A percentile compares a stretch with the other conserved stretches of the same genome.
Evolutionary conservation across 331 rosid genomes (phyloP).

Genomic region (Spiraea crenata): DNA sequence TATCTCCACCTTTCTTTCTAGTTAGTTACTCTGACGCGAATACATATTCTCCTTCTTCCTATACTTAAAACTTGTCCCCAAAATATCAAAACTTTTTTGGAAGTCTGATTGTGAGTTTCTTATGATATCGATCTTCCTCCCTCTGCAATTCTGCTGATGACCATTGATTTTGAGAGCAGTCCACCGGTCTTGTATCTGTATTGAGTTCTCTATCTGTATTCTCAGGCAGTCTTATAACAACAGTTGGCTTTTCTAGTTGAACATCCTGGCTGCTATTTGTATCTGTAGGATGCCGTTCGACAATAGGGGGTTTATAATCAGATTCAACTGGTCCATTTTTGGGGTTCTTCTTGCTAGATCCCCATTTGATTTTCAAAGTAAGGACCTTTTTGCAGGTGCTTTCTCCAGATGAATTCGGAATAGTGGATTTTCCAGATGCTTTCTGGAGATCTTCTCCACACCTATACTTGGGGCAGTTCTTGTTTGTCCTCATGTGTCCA

Average conservation of each 20-base stretch:
- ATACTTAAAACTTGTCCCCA: no score
- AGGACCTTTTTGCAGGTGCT: slow-evolving; percentile 29
- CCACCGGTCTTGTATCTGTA: no score
- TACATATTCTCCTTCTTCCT: no score
- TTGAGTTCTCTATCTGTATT: no score
- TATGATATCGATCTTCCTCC: slow-evolving; percentile 49
- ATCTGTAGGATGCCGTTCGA: no score
- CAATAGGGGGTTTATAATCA: slow-evolving; percentile 9
- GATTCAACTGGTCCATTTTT: slow-evolving; percentile 44
- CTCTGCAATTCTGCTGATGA: slow-evolving; percentile 47
- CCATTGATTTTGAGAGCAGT: slow-evolving; percentile 29
- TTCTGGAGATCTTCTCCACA: slow-evolving; percentile 70
- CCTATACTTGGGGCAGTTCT: slow-evolving; percentile 77
- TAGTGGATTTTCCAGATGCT: slow-evolving; percentile 49
- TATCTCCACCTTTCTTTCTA: no score
- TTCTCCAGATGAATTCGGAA: slow-evolving; percentile 45
- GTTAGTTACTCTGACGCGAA: no score
- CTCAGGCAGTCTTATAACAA: no score
- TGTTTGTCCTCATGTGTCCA: slow-evolving; percentile 95
- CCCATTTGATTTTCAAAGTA: slow-evolving; percentile 74
- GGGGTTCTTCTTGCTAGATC: slow-evolving; percentile 56
- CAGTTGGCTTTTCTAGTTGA: no score
- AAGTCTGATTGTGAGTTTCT: slow-evolving; percentile 63
- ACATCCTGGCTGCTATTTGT: no score
- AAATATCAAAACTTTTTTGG: slow-evolving; percentile 51